These are phyloP conservation scores for Fusarium setosum DNA, from an alignment of 2,329 filamentous ascomycete genomes.

Conservation along the genomic window DNA sequence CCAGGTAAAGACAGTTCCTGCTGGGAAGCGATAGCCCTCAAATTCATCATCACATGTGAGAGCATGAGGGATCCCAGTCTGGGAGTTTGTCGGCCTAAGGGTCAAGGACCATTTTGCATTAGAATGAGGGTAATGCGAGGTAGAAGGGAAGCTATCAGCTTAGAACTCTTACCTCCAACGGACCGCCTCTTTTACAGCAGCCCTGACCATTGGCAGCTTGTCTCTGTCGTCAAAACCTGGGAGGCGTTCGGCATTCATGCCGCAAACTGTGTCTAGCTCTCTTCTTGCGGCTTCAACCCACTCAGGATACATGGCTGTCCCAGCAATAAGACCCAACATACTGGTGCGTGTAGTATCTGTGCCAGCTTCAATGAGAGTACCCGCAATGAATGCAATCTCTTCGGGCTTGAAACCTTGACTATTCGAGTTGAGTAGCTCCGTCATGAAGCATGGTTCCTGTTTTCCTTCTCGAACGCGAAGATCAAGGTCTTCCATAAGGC, in stretches of 20 bases:
- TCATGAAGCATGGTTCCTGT: not conserved
- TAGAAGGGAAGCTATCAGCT: not conserved
- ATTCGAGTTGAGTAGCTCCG: not conserved
- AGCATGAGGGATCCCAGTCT: not conserved
- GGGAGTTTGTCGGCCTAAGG: not conserved
- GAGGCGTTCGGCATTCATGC: not conserved
- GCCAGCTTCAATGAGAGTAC: not conserved
- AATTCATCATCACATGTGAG: not conserved
- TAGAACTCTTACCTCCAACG: not conserved
- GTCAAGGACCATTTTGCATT: no score
- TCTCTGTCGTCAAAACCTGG: not conserved
- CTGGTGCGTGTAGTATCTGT: not conserved
- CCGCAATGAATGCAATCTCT: not conserved
- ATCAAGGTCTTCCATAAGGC: not conserved
- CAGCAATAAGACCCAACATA: no score
- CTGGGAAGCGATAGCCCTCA: not conserved
- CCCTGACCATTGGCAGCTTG: not conserved
- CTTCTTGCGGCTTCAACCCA: not conserved
- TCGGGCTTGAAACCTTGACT: not conserved
- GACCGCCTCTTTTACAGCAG: not conserved
- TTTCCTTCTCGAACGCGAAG: not conserved
- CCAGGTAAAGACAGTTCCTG: not conserved
- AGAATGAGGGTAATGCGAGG: no score
- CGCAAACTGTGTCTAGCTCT: not conserved
- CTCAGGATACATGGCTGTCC: not conserved